A percentile compares a stretch with the other conserved stretches of the same genome.
These are phyloP conservation scores for Salinomyces thailandicus DNA, from an alignment of 2,329 filamentous ascomycete species.

Conservation along the genomic window DNA sequence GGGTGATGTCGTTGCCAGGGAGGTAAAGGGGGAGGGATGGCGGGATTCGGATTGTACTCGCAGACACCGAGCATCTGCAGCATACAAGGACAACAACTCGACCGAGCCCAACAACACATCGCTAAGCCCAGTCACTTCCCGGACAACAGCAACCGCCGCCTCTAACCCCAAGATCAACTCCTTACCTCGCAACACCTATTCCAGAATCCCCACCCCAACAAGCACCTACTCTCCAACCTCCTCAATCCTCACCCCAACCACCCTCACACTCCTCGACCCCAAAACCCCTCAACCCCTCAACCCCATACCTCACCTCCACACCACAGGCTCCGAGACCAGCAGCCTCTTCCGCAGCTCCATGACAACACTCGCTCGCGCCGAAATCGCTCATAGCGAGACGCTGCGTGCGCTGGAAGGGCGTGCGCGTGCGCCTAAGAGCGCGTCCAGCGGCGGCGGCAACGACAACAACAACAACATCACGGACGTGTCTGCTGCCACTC, in stretches of 20 bases:
- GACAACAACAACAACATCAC: too few relatives aligned
- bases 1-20: neutral
- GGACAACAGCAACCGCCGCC: too few relatives aligned
- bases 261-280: neutral
- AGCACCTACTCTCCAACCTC: neutral
- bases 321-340: slow-evolving; percentile 5
- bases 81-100: too few relatives aligned
- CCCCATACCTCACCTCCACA: slow-evolving; percentile 5
- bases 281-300: neutral
- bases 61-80: too few relatives aligned
- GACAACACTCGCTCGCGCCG: slow-evolving; percentile 1
- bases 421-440: too few relatives aligned
- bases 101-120: too few relatives aligned
- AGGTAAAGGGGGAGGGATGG: neutral
- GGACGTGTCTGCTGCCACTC: too few relatives aligned
- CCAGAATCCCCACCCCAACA: neutral
- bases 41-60: too few relatives aligned
- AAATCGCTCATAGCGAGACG: slow-evolving; percentile 4
- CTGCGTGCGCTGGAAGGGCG: slow-evolving; percentile 6
- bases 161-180: too few relatives aligned
- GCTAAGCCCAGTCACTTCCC: too few relatives aligned
- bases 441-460: too few relatives aligned
- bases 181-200: neutral
- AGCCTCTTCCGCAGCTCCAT: slow-evolving; percentile 6
- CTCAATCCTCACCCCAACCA: neutral